A percentile compares a stretch with the other conserved stretches of the same genome.
Evolutionary conservation across 2,329 filamentous ascomycete genomes (phyloP).

Genomic region (Cercospora brassicicola): DNA sequence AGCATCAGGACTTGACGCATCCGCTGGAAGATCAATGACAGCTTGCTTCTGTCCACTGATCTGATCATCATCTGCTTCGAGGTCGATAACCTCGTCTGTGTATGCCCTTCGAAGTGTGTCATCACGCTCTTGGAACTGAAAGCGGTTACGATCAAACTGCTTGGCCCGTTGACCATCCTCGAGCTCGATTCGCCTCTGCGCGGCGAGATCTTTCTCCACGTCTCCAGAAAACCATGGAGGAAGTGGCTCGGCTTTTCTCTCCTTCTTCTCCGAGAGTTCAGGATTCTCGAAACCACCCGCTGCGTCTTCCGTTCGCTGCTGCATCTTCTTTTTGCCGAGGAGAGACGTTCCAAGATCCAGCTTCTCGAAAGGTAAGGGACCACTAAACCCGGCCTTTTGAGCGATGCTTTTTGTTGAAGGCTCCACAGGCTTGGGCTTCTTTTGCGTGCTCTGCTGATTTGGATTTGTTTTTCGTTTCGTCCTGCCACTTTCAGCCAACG

Average conservation of each 20-base stretch:
- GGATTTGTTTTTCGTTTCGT: slow-evolving; percentile 38
- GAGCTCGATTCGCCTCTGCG: slow-evolving; percentile 42
- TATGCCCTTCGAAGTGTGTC: slow-evolving; percentile 59
- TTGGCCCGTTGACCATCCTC: slow-evolving; percentile 58
- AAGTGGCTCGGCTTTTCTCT: slow-evolving; percentile 58
- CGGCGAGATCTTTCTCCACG: slow-evolving; percentile 60
- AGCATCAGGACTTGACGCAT: slow-evolving; percentile 9
- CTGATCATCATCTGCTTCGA: slow-evolving; percentile 47
- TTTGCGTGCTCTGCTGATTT: slow-evolving; percentile 19
- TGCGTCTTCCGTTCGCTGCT: slow-evolving; percentile 53
- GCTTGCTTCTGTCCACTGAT: slow-evolving; percentile 39
- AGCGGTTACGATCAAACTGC: slow-evolving; percentile 53
- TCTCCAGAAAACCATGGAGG: slow-evolving; percentile 72
- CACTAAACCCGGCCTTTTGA: slow-evolving; percentile 64
- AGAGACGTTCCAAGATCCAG: slow-evolving; percentile 67
- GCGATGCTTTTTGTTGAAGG: slow-evolving; percentile 32
- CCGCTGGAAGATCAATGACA: slow-evolving; percentile 43
- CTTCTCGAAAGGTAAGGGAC: slow-evolving; percentile 86
- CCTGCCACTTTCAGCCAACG: slow-evolving; percentile 67
- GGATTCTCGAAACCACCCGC: slow-evolving; percentile 67
- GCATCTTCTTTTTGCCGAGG: slow-evolving; percentile 54
- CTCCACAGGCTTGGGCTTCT: slow-evolving; percentile 41
- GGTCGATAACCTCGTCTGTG: slow-evolving; percentile 49
- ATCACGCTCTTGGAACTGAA: slow-evolving; percentile 58
- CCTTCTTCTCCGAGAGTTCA: slow-evolving; percentile 39